These are phyloP conservation scores for Geotrichum bryndzae DNA, from an alignment of 1,139 yeast genomes.

Conservation along the genomic window DNA sequence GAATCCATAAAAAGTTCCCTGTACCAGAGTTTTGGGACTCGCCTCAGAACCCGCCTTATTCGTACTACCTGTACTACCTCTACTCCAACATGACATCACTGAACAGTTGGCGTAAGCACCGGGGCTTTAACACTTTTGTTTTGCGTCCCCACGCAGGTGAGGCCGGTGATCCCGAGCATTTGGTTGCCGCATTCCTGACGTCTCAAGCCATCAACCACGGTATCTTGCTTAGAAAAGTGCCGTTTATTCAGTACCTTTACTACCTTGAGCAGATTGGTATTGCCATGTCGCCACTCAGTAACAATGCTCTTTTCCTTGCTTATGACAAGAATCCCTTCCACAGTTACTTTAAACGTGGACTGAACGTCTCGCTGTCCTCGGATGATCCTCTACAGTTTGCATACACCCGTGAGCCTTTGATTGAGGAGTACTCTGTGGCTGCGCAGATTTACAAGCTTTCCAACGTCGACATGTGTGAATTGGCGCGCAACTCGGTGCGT, in stretches of 20 bases:
- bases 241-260: slow-evolving; percentile 87
- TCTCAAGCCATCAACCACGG: slow-evolving; percentile 96
- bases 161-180: slow-evolving; percentile 98
- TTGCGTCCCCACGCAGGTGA: slow-evolving; percentile 98
- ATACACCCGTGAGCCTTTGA: slow-evolving; percentile 94
- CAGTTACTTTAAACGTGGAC: slow-evolving; percentile 81
- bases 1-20: slow-evolving; percentile 76
- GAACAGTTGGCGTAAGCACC: slow-evolving; percentile 69
- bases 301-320: slow-evolving; percentile 90
- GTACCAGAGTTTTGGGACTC: slow-evolving; percentile 75
- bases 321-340: slow-evolving; percentile 94
- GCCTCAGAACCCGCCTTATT: slow-evolving; percentile 87
- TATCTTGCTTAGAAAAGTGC: slow-evolving; percentile 82
- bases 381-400: slow-evolving; percentile 95
- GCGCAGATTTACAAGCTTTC: slow-evolving; percentile 93
- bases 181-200: slow-evolving; percentile 81
- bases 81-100: slow-evolving; percentile 80
- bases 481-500: slow-evolving; percentile 72
- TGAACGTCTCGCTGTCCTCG: slow-evolving; percentile 85
- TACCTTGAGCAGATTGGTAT: slow-evolving; percentile 92
- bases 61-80: slow-evolving; percentile 84
- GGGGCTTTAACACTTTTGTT: slow-evolving; percentile 81
- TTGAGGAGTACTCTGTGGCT: slow-evolving; percentile 95
- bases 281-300: slow-evolving; percentile 98
- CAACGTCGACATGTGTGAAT: slow-evolving; percentile 93